phyloP scores from a whole-genome alignment of 2,329 filamentous ascomycete genomes.

The Aspergillus niger region DNA sequence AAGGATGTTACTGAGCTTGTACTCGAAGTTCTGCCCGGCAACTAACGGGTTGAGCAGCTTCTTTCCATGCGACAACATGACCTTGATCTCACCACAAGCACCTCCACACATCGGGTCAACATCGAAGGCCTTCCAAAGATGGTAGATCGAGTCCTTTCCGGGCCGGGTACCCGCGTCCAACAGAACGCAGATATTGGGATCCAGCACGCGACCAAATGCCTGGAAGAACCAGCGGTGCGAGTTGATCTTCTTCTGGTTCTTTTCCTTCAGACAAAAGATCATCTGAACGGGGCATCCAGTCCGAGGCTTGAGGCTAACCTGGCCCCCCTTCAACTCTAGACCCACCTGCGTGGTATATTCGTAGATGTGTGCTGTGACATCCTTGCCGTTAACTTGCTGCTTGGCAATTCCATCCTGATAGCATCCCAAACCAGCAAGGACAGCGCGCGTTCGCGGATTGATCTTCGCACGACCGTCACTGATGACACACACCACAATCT shows the following conservation, averaged over 20 bases:
- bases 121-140: constrained; percentile 98
- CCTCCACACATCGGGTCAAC: constrained; percentile 96
- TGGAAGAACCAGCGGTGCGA: constrained; percentile 99
- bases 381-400: constrained; percentile 94
- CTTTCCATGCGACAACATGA: constrained; percentile 85
- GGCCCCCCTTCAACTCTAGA: constrained; percentile 83
- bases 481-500: constrained; percentile 97
- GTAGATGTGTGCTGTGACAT: constrained; percentile 97
- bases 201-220: constrained; percentile 86
- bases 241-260: constrained; percentile 99
- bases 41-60: constrained; percentile 91
- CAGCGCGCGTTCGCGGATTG: constrained; percentile 84
- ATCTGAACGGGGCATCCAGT: constrained; percentile 88
- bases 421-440: constrained; percentile 89
- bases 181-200: constrained; percentile 95
- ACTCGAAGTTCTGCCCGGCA: constrained; percentile 97
- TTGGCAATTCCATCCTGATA: constrained; percentile 99
- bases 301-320: constrained; percentile 81
- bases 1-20: constrained; percentile 99
- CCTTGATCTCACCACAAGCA: constrained; percentile 98
- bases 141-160: constrained; percentile 91
- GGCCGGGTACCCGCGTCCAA: constrained; percentile 95
- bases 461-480: constrained; percentile 97
- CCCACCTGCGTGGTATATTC: constrained; percentile 66
- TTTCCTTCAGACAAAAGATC: constrained; percentile 97